Evolutionary conservation across 2,329 filamentous ascomycete species (phyloP).

Genomic region (Ilyonectria destructans): DNA sequence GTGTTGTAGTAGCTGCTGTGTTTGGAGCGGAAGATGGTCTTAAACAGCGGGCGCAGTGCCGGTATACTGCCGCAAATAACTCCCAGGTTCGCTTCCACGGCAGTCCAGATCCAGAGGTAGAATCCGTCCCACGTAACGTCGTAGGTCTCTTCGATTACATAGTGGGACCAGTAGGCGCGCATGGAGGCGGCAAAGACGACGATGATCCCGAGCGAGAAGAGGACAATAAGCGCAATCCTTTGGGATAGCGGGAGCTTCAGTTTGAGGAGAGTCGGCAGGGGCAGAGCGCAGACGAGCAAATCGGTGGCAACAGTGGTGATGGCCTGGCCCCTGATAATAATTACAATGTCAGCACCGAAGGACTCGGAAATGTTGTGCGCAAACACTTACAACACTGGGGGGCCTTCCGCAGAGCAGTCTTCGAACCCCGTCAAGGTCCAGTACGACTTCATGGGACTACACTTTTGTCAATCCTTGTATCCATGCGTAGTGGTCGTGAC

Average conservation of each 20-base stretch:
- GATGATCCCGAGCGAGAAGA: slow-evolving; percentile 57
- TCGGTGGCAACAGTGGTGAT: slow-evolving; percentile 54
- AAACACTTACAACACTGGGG: slow-evolving; percentile 43
- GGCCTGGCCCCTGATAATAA: slow-evolving; percentile 51
- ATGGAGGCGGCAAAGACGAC: slow-evolving; percentile 57
- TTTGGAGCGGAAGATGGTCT: slow-evolving; percentile 46
- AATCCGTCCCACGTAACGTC: slow-evolving; percentile 61
- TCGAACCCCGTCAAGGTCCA: slow-evolving; percentile 43
- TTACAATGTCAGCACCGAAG: slow-evolving; percentile 6
- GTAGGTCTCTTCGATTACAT: slow-evolving; percentile 55
- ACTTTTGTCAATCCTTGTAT: background rate
- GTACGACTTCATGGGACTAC: slow-evolving; percentile 44
- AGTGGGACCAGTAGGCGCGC: slow-evolving; percentile 57
- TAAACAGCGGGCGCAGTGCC: slow-evolving; percentile 51
- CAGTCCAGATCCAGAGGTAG: slow-evolving; percentile 61
- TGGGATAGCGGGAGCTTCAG: slow-evolving; percentile 54
- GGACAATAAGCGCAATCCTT: slow-evolving; percentile 54
- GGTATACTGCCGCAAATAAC: slow-evolving; percentile 61
- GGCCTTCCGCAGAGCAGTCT: slow-evolving; percentile 53
- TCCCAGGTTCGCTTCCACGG: slow-evolving; percentile 60
- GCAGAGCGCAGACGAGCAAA: slow-evolving; percentile 56
- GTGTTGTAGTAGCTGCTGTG: slow-evolving; percentile 45
- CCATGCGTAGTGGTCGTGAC: background rate
- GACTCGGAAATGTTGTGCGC: too few relatives aligned
- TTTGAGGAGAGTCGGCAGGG: slow-evolving; percentile 54